Evolutionary conservation across 768 basidiomycete genomes (phyloP), one percentile per base, ranked within the genome.

Genomic region (Hortiboletus campestris): DNA sequence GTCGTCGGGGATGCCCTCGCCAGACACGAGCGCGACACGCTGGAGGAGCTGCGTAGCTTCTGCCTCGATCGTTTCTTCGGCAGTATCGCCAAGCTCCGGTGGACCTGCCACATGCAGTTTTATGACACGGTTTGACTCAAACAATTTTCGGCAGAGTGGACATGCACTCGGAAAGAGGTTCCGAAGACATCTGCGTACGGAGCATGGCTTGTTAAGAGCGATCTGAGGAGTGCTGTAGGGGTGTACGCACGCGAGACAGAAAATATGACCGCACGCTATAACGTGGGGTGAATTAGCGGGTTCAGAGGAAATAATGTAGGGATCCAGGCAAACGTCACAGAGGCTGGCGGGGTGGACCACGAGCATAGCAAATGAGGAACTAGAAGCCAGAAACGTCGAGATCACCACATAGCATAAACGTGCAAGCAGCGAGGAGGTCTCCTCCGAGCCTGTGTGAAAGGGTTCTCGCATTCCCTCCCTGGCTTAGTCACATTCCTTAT

Each of bases 221-320:
- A 67, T 62, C 55, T 48, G 32, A 14, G 49, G 51, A 29, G 46
- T 56, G 31, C 49, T 56, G 57, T 55, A 56, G 55, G 35, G 35
- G 42, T 32, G 57, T 46, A 78, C 86, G 67, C 66, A 88, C 88
- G 74, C 69, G 65, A 76, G 75, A 67, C 88, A 90, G 75, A 90
- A 89, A 36, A 88, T 80, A 70, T 90, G 87, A 38, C 89, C 89
- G 63, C 89, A 91, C 31, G 84, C 80, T 58, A 91, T 89, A 13
- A 82, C 85, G 68, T 87, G 82, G 6, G 88, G 88, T 45, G 80
- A 75, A 63, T 78, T 78, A 40, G 74, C 70, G 38, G 76, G 68
- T 25, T 75, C 75, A 39, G 80, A 74, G 73, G 80, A 83, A 41
- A 78, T 64, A 63, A 6, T 71, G 67, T 88, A 88, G 28, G 75